Percentiles rank a stretch among this genome's conserved stretches.
Conservation (phyloP, 139 green algal genomes). For the Mesostigma viride region DNA sequence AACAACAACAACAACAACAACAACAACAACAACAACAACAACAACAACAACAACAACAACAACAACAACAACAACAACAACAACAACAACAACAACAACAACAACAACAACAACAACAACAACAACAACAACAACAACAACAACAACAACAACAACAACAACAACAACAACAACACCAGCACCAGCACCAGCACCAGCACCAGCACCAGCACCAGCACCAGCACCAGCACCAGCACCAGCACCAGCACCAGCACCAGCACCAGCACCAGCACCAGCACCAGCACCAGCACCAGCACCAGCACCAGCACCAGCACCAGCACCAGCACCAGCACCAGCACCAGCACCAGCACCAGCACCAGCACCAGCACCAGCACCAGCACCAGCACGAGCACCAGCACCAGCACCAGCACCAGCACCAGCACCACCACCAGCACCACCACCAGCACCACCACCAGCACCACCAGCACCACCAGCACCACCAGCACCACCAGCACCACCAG, state of each 20-base stretch:
- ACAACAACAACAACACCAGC: no score
- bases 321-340: background rate
- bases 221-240: background rate
- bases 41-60: no score
- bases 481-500: background rate
- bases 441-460: background rate
- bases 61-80: no score
- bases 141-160: no score
- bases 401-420: background rate
- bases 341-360: background rate
- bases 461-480: background rate
- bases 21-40: no score
- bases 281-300: background rate
- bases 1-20: no score
- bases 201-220: constrained; percentile 1
- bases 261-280: background rate
- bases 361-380: background rate
- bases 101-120: no score
- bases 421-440: background rate
- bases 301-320: background rate
- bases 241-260: background rate
- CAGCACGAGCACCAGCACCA: background rate
- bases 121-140: no score
- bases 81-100: no score
- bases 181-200: background rate